Evolutionary conservation across 495 filamentous ascomycete genomes (phyloP).

Genomic region (Aspergillus haitiensis): DNA sequence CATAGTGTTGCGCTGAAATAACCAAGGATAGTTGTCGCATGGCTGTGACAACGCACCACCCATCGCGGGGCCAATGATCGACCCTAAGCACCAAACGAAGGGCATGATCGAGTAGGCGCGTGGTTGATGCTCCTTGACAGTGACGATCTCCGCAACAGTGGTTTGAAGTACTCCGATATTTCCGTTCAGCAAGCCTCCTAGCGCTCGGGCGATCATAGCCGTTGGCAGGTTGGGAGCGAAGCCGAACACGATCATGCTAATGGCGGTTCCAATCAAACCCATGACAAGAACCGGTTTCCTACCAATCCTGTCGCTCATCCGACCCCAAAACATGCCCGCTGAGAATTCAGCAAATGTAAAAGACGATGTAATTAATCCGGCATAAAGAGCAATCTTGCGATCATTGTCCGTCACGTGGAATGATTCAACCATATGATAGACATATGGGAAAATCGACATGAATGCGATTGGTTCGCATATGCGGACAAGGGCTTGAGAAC

Average conservation of each 20-base stretch:
- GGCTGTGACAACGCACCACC: constrained; percentile 89
- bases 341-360: constrained; percentile 96
- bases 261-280: constrained; percentile 81
- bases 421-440: constrained; percentile 94
- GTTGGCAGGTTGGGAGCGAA: constrained; percentile 82
- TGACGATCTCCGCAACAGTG: constrained; percentile 90
- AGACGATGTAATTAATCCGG: constrained; percentile 93
- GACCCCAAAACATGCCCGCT: constrained; percentile 87
- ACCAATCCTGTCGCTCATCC: constrained; percentile 87
- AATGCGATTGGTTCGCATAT: constrained; percentile 99
- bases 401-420: constrained; percentile 81
- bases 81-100: constrained; percentile 93
- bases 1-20: constrained; percentile 71
- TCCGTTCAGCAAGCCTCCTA: constrained; percentile 91
- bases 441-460: constrained; percentile 99
- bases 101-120: constrained; percentile 97
- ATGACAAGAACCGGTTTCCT: constrained; percentile 89
- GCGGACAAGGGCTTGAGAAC: constrained; percentile 72
- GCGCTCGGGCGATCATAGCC: constrained; percentile 81
- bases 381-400: constrained; percentile 83
- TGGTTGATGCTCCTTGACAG: constrained; percentile 86
- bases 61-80: constrained; percentile 85
- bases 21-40: constrained; percentile 72
- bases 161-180: constrained; percentile 96
- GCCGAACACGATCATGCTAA: constrained; percentile 93